Conservation (phyloP, 108 stramenopile species). For the Skeletonema marinoi region DNA sequence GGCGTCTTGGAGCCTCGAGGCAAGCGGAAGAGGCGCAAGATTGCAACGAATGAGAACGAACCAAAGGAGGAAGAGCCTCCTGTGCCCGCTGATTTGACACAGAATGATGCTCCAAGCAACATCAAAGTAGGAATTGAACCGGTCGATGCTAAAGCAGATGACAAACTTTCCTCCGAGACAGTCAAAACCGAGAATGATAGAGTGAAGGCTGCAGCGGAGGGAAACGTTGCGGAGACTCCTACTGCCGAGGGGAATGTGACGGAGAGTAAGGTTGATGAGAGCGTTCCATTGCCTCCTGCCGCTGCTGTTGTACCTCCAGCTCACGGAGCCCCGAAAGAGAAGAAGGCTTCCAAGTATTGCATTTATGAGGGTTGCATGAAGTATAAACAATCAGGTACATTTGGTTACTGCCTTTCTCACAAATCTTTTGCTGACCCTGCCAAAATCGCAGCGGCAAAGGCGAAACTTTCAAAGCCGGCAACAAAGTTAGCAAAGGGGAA, state of each 20-base stretch:
- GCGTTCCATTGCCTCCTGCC: not conserved
- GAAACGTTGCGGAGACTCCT: not conserved
- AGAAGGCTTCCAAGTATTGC: not conserved
- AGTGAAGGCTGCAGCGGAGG: not conserved
- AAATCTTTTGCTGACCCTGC: not conserved
- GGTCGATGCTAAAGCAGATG: not conserved
- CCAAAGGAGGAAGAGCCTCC: not conserved
- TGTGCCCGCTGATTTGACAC: not conserved
- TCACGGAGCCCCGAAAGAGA: not conserved
- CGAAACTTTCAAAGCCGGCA: slow-evolving; percentile 7
- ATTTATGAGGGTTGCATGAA: slow-evolving; percentile 3
- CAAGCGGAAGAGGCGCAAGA: not conserved
- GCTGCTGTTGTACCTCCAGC: not conserved
- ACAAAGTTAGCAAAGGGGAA: not conserved
- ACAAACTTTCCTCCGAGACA: not conserved
- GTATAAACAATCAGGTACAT: not conserved
- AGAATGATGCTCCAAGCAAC: not conserved
- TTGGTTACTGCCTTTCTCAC: slow-evolving; percentile 1
- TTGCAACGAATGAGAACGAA: not conserved
- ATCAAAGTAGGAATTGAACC: not conserved
- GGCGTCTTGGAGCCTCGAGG: not conserved
- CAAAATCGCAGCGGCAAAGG: slow-evolving; percentile 11
- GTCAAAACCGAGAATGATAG: not conserved
- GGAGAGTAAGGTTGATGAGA: not conserved
- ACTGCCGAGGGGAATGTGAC: not conserved